Conservation (phyloP, 768 basidiomycete species). For the Leucosporidium yakuticum region DNA sequence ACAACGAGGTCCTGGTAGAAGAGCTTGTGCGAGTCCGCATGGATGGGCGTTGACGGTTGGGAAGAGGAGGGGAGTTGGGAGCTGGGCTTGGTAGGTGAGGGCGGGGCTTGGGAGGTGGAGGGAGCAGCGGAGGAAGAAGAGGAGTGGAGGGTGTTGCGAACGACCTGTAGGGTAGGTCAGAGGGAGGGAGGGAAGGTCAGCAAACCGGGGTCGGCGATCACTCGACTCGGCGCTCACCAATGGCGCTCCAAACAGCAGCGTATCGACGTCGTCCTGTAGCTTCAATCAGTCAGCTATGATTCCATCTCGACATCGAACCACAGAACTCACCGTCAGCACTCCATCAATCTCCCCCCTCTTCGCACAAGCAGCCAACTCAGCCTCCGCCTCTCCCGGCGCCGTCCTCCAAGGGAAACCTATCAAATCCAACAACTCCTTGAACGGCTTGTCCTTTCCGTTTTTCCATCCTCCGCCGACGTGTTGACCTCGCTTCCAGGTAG, state of each 20-base stretch:
- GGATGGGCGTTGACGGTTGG: neutral
- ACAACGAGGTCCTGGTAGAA: conserved; percentile 11
- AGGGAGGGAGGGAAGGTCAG: too few relatives aligned
- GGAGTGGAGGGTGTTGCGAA: conserved; percentile 4
- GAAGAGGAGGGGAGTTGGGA: neutral
- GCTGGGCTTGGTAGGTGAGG: neutral
- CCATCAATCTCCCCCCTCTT: conserved; percentile 25
- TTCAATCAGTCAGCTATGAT: neutral
- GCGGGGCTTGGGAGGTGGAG: neutral
- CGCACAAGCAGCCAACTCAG: conserved; percentile 28
- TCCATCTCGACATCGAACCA: accelerated
- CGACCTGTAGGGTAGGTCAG: conserved; percentile 10
- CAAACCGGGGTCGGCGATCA: neutral
- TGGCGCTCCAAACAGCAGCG: conserved; percentile 30
- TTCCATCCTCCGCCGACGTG: neutral
- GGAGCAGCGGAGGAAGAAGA: neutral
- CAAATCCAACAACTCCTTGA: conserved; percentile 17
- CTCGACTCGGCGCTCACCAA: conserved; percentile 3
- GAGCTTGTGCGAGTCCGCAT: conserved; percentile 7
- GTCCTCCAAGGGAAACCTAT: conserved; percentile 18
- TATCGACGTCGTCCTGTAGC: conserved; percentile 33
- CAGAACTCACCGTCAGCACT: conserved; percentile 21
- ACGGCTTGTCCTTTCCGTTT: neutral
- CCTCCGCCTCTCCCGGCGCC: conserved; percentile 35
- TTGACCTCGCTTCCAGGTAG: conserved; percentile 17